phyloP scores from a whole-genome alignment of 2,329 filamentous ascomycete species.

The Podosphaera xanthii region DNA sequence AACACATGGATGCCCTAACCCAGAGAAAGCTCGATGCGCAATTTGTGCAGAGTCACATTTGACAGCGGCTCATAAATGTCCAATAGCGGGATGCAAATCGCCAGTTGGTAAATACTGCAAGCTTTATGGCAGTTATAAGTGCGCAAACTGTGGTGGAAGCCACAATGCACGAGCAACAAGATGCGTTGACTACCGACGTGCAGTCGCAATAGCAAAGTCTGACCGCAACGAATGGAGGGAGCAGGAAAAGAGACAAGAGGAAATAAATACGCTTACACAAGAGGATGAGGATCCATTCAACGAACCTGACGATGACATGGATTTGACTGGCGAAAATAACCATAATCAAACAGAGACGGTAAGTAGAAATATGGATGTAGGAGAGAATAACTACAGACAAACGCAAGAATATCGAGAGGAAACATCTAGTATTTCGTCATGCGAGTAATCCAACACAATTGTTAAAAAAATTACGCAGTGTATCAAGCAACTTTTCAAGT shows the following conservation, averaged over 20 bases:
- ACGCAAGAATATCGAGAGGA: too few relatives aligned
- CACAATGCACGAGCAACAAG: neutral
- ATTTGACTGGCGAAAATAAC: too few relatives aligned
- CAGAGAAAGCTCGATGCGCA: neutral
- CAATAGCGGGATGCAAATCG: neutral
- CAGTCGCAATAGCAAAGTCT: neutral
- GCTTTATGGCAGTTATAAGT: neutral
- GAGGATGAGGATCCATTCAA: neutral
- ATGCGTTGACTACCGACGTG: neutral
- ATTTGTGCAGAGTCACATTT: neutral
- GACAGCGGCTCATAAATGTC: neutral
- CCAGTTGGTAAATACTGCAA: neutral
- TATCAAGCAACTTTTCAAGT: neutral
- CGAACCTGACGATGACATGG: neutral
- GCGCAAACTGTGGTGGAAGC: neutral
- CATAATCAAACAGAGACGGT: too few relatives aligned
- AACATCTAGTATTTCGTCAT: too few relatives aligned
- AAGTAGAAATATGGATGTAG: too few relatives aligned
- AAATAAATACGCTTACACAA: neutral
- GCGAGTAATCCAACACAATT: too few relatives aligned
- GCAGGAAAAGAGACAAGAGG: neutral
- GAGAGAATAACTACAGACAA: too few relatives aligned
- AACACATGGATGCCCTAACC: neutral
- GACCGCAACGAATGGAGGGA: neutral
- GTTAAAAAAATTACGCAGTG: neutral